phyloP scores from a whole-genome alignment of 495 filamentous ascomycete genomes.

The Penicillium subrubescens region DNA sequence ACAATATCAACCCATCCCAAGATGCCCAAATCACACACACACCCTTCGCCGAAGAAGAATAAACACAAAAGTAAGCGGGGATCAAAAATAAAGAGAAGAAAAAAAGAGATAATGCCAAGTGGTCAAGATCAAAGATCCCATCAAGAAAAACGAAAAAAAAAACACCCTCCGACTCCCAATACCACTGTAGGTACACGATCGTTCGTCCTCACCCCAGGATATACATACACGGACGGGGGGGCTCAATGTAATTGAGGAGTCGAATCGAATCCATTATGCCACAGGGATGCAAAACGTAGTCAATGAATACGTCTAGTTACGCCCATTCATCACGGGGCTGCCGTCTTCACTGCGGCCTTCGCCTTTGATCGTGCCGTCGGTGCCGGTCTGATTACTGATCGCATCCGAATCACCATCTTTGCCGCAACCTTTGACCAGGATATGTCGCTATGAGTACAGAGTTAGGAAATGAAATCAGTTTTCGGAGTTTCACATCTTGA shows the following conservation, averaged over 20 bases:
- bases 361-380: conserved; percentile 20
- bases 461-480: conserved; percentile 12
- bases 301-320: conserved; percentile 7
- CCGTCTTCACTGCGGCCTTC: conserved; percentile 30
- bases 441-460: conserved; percentile 68
- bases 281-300: conserved; percentile 17
- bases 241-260: conserved; percentile 4
- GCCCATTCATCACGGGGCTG: conserved; percentile 28
- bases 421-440: conserved; percentile 92
- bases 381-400: conserved; percentile 9
- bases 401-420: conserved; percentile 41
- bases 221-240: conserved; percentile 14
- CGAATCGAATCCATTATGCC: conserved; percentile 5
- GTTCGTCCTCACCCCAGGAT: conserved; percentile 11
- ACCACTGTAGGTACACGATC: conserved; percentile 23
- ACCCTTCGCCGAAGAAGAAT: conserved; percentile 16
- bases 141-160: conserved; percentile 8
- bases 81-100: conserved; percentile 6
- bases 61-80: background rate
- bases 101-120: background rate
- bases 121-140: conserved; percentile 1
- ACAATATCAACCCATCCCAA: conserved; percentile 22
- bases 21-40: conserved; percentile 22
- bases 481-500: conserved; percentile 1
- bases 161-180: conserved; percentile 20